Evolutionary conservation across 371 early-diverging fungal species (phyloP).

Genomic region (Rhizomucor pusillus): DNA sequence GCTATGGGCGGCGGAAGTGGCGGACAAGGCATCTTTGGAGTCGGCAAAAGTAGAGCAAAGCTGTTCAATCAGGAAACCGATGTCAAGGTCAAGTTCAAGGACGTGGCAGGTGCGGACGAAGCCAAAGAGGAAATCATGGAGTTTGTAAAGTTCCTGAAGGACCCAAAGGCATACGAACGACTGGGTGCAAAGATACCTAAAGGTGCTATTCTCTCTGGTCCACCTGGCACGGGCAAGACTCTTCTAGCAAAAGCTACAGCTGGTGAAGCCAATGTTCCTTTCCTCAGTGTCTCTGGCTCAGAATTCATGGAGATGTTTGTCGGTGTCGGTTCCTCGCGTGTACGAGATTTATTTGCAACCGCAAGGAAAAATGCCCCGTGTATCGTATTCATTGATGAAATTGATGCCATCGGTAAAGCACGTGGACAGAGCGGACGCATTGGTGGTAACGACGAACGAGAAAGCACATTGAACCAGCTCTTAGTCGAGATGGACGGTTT

Average conservation of each 20-base stretch:
- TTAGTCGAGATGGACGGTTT: constrained; percentile 99
- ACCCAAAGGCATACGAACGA: constrained; percentile 94
- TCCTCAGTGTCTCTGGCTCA: constrained; percentile 97
- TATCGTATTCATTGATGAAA: constrained; percentile 99
- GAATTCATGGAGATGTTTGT: constrained; percentile 99
- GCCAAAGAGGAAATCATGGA: constrained; percentile 99
- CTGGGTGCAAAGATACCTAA: constrained; percentile 99
- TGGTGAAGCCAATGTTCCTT: constrained; percentile 98
- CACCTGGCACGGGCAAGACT: constrained; percentile 99
- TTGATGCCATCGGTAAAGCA: constrained; percentile 99
- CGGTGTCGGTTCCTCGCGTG: constrained; percentile 98
- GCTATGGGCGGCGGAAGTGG: constrained; percentile 72
- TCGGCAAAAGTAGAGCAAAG: constrained; percentile 95
- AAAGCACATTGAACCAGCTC: constrained; percentile 96
- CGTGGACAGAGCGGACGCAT: constrained; percentile 90
- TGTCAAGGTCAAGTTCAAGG: constrained; percentile 96
- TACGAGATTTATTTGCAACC: constrained; percentile 95
- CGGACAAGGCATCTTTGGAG: constrained; percentile 87
- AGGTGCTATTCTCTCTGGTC: constrained; percentile 96
- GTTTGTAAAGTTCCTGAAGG: constrained; percentile 99
- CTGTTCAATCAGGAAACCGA: constrained; percentile 96
- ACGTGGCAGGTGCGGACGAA: constrained; percentile 99
- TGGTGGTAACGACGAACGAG: constrained; percentile 98
- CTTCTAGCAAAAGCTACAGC: constrained; percentile 98
- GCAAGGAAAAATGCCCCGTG: constrained; percentile 98